Conservation (phyloP, 73 alveolate genomes). For the Tetrahymena malaccensis region DNA sequence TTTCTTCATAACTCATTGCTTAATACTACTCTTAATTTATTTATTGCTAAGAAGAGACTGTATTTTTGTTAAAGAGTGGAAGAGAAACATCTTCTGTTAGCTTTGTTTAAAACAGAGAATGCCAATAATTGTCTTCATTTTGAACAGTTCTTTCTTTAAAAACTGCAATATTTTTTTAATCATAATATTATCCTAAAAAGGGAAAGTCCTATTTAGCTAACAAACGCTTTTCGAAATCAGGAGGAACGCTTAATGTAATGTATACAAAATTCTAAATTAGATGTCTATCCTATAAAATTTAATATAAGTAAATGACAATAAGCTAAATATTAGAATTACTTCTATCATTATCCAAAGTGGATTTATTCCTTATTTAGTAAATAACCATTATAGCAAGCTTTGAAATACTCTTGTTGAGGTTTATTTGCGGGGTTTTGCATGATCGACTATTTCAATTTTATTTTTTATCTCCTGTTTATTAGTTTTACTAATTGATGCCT, state of each 20-base stretch:
- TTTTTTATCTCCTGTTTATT: not conserved
- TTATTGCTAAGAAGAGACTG: not conserved
- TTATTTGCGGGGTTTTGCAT: conserved; percentile 3
- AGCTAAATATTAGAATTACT: not conserved
- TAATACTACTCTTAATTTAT: not conserved
- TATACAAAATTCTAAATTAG: not conserved
- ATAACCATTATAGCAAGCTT: conserved; percentile 10
- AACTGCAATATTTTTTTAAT: conserved; percentile 9
- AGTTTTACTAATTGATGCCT: not conserved
- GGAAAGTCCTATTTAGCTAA: not conserved
- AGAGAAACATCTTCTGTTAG: not conserved
- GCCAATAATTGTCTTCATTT: conserved; percentile 20
- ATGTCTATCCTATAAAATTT: conserved; percentile 5
- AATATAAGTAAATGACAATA: not conserved
- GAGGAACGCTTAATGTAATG: not conserved
- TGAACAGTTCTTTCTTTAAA: not conserved
- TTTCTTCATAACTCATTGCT: not conserved
- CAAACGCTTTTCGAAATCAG: not conserved
- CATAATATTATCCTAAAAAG: not conserved
- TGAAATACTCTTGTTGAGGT: not conserved
- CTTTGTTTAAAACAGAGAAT: conserved; percentile 1
- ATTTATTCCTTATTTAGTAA: conserved; percentile 13
- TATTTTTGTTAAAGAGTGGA: not conserved
- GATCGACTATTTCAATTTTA: conserved; percentile 8
- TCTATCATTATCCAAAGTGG: conserved; percentile 21